These are phyloP conservation scores for Fomitopsis schrenkii DNA, from an alignment of 1,284 basidiomycete species.

Conservation along the genomic window DNA sequence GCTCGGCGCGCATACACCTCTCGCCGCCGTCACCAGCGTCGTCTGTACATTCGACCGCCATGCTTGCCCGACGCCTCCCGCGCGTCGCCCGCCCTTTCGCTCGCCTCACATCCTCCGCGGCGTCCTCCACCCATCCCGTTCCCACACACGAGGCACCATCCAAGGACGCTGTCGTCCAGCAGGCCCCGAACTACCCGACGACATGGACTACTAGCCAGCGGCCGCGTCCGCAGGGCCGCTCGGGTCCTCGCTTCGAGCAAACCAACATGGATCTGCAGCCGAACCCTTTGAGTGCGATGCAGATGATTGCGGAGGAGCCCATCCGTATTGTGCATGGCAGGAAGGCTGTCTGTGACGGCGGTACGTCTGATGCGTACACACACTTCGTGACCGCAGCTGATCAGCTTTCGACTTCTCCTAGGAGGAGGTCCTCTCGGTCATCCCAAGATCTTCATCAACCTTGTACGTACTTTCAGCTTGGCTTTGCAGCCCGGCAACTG, in stretches of 20 bases:
- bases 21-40: constrained; percentile 13
- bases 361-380: constrained; percentile 43
- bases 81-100: constrained; percentile 25
- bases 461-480: constrained; percentile 49
- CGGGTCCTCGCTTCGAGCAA: constrained; percentile 89
- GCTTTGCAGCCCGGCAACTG: background rate
- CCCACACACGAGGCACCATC: constrained; percentile 26
- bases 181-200: constrained; percentile 74
- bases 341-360: constrained; percentile 91
- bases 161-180: constrained; percentile 39
- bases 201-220: constrained; percentile 80
- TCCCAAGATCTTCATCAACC: constrained; percentile 94
- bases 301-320: constrained; percentile 83
- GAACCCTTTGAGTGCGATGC: constrained; percentile 88
- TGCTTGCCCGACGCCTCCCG: constrained; percentile 34
- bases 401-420: constrained; percentile 29
- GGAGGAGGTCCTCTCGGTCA: constrained; percentile 96
- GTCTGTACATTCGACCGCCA: constrained; percentile 18
- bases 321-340: constrained; percentile 77
- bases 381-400: background rate
- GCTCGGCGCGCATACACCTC: constrained; percentile 5
- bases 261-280: constrained; percentile 85
- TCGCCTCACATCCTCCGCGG: constrained; percentile 31
- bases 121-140: constrained; percentile 17
- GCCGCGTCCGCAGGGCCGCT: constrained; percentile 49